Base-by-base conservation (phyloP, 768 basidiomycete genomes). In the Phaeotremella fagi region DNA sequence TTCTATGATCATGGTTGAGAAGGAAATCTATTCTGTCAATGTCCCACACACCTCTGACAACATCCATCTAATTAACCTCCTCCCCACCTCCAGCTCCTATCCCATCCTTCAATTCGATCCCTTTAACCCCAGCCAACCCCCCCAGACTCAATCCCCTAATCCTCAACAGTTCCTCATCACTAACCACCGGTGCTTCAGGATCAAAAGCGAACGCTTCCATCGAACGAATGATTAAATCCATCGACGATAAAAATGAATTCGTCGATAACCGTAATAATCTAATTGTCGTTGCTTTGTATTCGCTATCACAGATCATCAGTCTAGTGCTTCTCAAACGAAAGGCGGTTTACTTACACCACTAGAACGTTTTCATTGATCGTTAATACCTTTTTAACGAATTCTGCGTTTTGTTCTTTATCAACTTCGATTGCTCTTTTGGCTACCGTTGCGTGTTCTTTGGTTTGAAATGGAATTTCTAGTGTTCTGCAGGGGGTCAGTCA, bases 241-340 rank as follows among this genome's bases (percentile, higher is more conserved):
- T 80, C 63, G 90, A 91, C 69, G 94, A 90, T 43, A 95, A 79
- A 75, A 88, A 92, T 14, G 84, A 84, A 63, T 95, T 95, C 45
- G 86, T 79, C 0, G 85, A 82, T 44, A 95, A 78, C 51, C 91
- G 82, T 2, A 88, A 85, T n/a, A 94, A 77, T 29, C 91, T 84
- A 54, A 92, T 78, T 0, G 90, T 95, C 49, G 88, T 60, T 2
- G 68, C 63, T n/a, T 44, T 18, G 60, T 69, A 76, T 0, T 87
- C 88, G 22, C 79, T 80, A 74, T 86, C 87, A 14, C 84, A 49
- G 26, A 26, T 35, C 23, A 47, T 18, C 20, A 45, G 42, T 20
- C 24, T 20, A 14, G 35, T 23, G n/a, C n/a, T n/a, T n/a, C n/a
- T n/a, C n/a, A n/a, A n/a, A 9, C 33, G 20, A 12, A 18, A 41